Conservation (phyloP, 306 rosid species). For the Fagus crenata region DNA sequence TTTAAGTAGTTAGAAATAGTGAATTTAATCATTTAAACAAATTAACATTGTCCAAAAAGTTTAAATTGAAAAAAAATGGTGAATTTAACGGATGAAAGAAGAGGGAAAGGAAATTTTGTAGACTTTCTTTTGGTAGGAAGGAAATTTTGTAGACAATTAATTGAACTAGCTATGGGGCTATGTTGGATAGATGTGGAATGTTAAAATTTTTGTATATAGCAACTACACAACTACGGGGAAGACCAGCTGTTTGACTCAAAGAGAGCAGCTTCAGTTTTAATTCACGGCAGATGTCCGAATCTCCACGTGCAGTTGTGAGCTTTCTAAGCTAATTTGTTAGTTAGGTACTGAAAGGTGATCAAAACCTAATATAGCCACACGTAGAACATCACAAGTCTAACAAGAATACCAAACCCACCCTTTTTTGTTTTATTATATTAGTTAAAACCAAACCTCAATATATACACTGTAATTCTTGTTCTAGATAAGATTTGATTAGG, state of each 20-base stretch:
- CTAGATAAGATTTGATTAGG: conserved; percentile 9
- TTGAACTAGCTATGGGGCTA: not conserved
- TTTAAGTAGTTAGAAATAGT: too few relatives aligned
- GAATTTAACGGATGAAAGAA: too few relatives aligned
- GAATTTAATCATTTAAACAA: too few relatives aligned
- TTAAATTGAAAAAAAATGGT: too few relatives aligned
- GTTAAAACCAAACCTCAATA: not conserved
- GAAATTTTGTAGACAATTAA: too few relatives aligned
- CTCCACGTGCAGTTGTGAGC: conserved; percentile 50
- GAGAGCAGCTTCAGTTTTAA: not conserved
- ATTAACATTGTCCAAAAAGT: too few relatives aligned
- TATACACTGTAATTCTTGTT: not conserved
- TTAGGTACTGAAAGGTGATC: conserved; percentile 54
- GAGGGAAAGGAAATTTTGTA: too few relatives aligned
- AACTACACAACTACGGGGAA: not conserved
- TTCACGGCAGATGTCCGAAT: conserved; percentile 24
- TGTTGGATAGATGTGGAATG: not conserved
- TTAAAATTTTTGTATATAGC: not conserved
- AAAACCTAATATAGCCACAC: conserved; percentile 39
- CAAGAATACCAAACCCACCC: conserved; percentile 41
- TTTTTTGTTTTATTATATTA: not conserved
- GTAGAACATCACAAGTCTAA: conserved; percentile 33
- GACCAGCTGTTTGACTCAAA: conserved; percentile 30
- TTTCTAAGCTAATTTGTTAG: conserved; percentile 47
- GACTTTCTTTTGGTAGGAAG: too few relatives aligned